Evolutionary conservation across 2,329 filamentous ascomycete genomes (phyloP).

Genomic region (Ophiostoma fasciatum): DNA sequence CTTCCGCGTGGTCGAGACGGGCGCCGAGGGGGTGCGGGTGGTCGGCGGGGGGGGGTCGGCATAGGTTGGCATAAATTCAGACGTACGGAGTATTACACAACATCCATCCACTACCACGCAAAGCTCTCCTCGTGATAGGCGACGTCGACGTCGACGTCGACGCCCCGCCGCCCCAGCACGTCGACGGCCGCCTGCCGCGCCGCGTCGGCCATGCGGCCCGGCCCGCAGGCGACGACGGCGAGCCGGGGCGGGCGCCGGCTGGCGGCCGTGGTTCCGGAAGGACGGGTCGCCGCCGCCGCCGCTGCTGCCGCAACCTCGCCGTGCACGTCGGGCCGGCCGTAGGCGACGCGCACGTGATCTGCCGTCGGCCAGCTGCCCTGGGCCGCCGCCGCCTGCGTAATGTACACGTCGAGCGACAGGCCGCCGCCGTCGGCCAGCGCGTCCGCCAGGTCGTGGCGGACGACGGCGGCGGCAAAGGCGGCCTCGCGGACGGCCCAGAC

Average conservation of each 20-base stretch:
- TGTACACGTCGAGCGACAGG: conserved; percentile 8
- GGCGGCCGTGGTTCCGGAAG: no score
- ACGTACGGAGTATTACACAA: no score
- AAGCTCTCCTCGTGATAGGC: conserved; percentile 13
- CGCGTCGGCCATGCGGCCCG: conserved; percentile 10
- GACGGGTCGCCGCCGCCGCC: conserved; percentile 9
- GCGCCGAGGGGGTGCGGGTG: conserved; percentile 31
- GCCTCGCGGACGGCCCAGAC: conserved; percentile 12
- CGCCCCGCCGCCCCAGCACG: not conserved
- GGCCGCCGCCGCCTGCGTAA: conserved; percentile 4
- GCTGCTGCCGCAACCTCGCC: conserved; percentile 18
- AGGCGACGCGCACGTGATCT: conserved; percentile 10
- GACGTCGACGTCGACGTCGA: conserved; percentile 6
- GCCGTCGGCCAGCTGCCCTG: conserved; percentile 4
- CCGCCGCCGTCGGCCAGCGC: not conserved
- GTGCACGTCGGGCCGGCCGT: conserved; percentile 10
- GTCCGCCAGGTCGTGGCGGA: conserved; percentile 3
- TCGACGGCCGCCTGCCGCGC: conserved; percentile 7
- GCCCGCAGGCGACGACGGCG: conserved; percentile 12
- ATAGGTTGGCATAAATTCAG: no score
- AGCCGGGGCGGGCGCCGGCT: not conserved
- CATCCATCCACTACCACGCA: conserved; percentile 10
- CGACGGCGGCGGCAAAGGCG: conserved; percentile 7
- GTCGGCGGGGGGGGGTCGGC: no score
- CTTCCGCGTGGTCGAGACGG: conserved; percentile 73